Conservation (phyloP, 2,329 filamentous ascomycete genomes). For the Talaromyces pinophilus region DNA sequence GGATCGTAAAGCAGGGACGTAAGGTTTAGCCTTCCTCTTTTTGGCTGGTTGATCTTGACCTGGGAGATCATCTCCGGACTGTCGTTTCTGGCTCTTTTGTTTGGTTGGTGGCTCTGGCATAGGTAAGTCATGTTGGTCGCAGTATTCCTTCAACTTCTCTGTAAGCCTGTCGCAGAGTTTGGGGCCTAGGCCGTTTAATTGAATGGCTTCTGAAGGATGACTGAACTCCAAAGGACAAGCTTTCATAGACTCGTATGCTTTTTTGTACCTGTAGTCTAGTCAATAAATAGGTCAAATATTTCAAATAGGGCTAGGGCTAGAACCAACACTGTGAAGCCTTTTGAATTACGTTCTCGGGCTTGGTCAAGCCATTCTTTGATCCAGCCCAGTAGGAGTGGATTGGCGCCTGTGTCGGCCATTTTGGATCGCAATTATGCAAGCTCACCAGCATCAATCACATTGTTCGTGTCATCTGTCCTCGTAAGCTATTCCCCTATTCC, state of each 20-base stretch:
- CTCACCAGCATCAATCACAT: background rate
- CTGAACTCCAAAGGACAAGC: conserved; percentile 69
- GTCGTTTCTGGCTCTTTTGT: conserved; percentile 34
- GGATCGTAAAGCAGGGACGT: conserved; percentile 71
- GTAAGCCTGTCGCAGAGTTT: conserved; percentile 71
- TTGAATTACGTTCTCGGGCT: conserved; percentile 68
- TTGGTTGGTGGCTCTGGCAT: conserved; percentile 62
- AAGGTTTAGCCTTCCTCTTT: conserved; percentile 63
- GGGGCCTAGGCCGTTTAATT: conserved; percentile 72
- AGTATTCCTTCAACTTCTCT: conserved; percentile 58
- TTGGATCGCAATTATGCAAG: background rate
- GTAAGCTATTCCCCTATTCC: background rate
- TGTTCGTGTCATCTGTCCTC: background rate
- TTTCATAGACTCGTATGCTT: conserved; percentile 75
- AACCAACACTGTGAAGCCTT: conserved; percentile 59
- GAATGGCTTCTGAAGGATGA: conserved; percentile 71
- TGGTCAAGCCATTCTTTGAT: conserved; percentile 75
- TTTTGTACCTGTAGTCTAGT: conserved; percentile 61
- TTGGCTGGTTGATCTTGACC: conserved; percentile 52
- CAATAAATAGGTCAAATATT: conserved; percentile 2
- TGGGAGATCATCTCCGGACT: conserved; percentile 33
- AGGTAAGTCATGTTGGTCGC: conserved; percentile 65
- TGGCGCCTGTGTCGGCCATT: conserved; percentile 57
- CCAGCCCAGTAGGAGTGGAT: conserved; percentile 71
- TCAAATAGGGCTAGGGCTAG: conserved; percentile 2